Percentiles rank a stretch among this genome's conserved stretches.
phyloP scores from a whole-genome alignment of 257 asterid genomes.

The Plantago ovata region DNA sequence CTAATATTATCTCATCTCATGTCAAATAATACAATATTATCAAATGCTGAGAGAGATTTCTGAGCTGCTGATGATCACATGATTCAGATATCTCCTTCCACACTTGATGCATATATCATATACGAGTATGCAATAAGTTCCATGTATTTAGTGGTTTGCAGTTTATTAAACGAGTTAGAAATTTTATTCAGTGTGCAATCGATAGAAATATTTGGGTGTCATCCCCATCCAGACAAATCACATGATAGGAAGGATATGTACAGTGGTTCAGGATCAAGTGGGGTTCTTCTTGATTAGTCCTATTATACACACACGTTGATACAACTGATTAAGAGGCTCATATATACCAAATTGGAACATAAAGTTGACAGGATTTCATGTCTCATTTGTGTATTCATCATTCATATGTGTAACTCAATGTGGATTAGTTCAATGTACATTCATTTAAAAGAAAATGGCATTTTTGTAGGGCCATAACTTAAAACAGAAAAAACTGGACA shows the following conservation, averaged over 20 bases:
- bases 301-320: neutral
- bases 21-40: no score
- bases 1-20: no score
- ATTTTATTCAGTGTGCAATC: neutral
- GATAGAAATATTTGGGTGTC: constrained; percentile 9
- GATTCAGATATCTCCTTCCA: no score
- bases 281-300: neutral
- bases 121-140: neutral
- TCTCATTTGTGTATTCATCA: neutral
- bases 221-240: neutral
- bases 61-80: no score
- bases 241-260: neutral
- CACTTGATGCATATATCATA: no score
- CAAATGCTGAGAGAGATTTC: no score
- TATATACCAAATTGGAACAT: neutral
- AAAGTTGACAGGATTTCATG: neutral
- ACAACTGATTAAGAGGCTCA: neutral
- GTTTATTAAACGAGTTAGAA: no score
- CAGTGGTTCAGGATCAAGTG: neutral
- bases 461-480: neutral
- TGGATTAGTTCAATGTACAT: no score
- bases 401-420: neutral
- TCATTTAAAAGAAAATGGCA: neutral
- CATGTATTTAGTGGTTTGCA: neutral
- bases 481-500: neutral